Conservation (phyloP, 805 yeast genomes). For the Cyberlindnera saturnus region DNA sequence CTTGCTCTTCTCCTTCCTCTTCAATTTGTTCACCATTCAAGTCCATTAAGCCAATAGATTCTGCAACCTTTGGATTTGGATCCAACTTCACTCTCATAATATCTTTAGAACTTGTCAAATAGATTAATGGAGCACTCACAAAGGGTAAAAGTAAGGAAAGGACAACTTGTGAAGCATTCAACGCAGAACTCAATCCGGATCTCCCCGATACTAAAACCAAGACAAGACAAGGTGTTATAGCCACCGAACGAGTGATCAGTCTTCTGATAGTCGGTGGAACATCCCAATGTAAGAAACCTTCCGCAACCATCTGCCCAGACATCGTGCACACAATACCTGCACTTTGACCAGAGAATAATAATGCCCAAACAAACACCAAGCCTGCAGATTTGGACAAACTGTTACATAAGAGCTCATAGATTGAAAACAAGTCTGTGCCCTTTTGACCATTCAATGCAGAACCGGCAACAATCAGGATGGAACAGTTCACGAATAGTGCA, state of each 20-base stretch:
- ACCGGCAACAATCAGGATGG: constrained; percentile 89
- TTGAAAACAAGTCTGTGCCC: constrained; percentile 68
- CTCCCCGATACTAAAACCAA: constrained; percentile 74
- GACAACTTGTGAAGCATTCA: constrained; percentile 84
- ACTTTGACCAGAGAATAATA: constrained; percentile 80
- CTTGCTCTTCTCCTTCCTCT: constrained; percentile 12
- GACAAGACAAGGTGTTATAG: constrained; percentile 79
- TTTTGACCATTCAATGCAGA: constrained; percentile 59
- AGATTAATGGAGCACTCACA: constrained; percentile 82
- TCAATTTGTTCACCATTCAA: constrained; percentile 3
- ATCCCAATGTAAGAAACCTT: constrained; percentile 80
- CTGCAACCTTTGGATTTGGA: constrained; percentile 6
- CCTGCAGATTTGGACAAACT: constrained; percentile 76
- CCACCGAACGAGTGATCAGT: constrained; percentile 73
- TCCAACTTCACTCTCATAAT: constrained; percentile 55
- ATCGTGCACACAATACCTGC: constrained; percentile 95
- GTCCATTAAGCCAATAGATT: constrained; percentile 15
- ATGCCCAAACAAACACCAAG: constrained; percentile 75
- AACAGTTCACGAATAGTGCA: constrained; percentile 85
- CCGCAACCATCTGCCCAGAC: constrained; percentile 92
- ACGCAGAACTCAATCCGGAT: constrained; percentile 68
- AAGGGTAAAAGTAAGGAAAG: constrained; percentile 75
- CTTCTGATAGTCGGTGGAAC: constrained; percentile 78
- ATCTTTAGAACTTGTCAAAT: constrained; percentile 64
- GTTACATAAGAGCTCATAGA: constrained; percentile 57